A percentile compares a stretch with the other conserved stretches of the same genome.
Evolutionary conservation across 345 rosid species (phyloP).

Genomic region (Psidium guajava): DNA sequence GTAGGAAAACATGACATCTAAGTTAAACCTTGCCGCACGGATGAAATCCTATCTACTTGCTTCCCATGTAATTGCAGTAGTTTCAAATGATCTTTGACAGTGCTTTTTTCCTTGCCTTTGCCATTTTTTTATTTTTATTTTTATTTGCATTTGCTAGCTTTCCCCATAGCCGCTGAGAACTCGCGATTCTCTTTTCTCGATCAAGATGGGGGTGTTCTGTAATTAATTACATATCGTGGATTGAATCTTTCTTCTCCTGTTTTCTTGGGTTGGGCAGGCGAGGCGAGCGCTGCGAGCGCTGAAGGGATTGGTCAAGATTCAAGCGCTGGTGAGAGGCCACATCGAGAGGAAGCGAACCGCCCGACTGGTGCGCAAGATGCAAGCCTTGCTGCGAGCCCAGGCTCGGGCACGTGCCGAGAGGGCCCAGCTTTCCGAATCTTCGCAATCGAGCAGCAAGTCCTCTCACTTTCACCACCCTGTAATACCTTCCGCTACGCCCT

Average conservation of each 20-base stretch:
- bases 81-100: not conserved
- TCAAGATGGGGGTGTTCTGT: not conserved
- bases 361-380: slow-evolving; percentile 55
- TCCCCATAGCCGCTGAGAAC: not conserved
- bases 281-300: slow-evolving; percentile 87
- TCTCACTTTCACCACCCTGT: slow-evolving; percentile 60
- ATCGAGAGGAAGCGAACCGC: slow-evolving; percentile 63
- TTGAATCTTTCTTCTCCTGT: not conserved
- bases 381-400: slow-evolving; percentile 64
- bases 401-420: slow-evolving; percentile 62
- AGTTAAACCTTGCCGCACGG: not conserved
- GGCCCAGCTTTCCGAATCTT: slow-evolving; percentile 35
- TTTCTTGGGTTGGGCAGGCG: slow-evolving; percentile 29
- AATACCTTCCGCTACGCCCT: not conserved
- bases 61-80: not conserved
- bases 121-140: too few species aligned
- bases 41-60: not conserved
- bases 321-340: slow-evolving; percentile 91
- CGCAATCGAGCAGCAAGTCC: slow-evolving; percentile 64
- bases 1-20: not conserved
- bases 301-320: slow-evolving; percentile 90
- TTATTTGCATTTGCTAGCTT: not conserved
- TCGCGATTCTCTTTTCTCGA: not conserved
- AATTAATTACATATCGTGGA: not conserved
- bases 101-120: not conserved